Evolutionary conservation across 768 basidiomycete species (phyloP), one percentile per base, ranked within the genome.

Genomic region (Lyophyllum atratum): DNA sequence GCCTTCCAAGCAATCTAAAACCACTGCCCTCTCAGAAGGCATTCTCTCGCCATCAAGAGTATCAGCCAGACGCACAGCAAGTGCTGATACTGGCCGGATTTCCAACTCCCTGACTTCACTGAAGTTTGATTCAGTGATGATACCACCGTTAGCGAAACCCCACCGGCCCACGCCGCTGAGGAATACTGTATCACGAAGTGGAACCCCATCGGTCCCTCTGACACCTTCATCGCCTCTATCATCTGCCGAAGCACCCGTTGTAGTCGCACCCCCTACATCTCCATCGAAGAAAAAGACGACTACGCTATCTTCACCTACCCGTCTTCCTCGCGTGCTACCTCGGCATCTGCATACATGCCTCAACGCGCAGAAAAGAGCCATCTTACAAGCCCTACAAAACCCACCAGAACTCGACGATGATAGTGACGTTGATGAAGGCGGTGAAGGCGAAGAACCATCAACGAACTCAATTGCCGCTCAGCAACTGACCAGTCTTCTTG

Each of bases 401-500:
- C 64, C 67, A 2, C 54, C 59, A 11, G 59, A 59, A 5, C 12
- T 54, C 28, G 15, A 33, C 17, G 28, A 52, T 29, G 52, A 34
- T 17, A 22, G 47, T 37, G 49, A 61, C 17, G 56, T 54, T 17
- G 50, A 50, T 19, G 59, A 62, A 63, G 29, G 60, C 31, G 54
- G 50, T 11, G 58, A 63, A 64, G 74, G 76, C 22, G 71, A 65
- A 1, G 71, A 72, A 17, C 56, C 59, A 10, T 70, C 78, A 1
- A 78, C 84, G 4, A 87, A 90, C 64, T 68, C 61, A 1, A 65
- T 74, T 17, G 86, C 90, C 0, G 72, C 78, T 25, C 66, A 81
- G 31, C 85, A 91, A 54, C 69, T 98, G 12, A 66, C 72, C 1
- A 80, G 84, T 46, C 72, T 98, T 21, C 74, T 97, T 4, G 68